Conservation (phyloP, 345 rosid species). For the Triadica sebifera region DNA sequence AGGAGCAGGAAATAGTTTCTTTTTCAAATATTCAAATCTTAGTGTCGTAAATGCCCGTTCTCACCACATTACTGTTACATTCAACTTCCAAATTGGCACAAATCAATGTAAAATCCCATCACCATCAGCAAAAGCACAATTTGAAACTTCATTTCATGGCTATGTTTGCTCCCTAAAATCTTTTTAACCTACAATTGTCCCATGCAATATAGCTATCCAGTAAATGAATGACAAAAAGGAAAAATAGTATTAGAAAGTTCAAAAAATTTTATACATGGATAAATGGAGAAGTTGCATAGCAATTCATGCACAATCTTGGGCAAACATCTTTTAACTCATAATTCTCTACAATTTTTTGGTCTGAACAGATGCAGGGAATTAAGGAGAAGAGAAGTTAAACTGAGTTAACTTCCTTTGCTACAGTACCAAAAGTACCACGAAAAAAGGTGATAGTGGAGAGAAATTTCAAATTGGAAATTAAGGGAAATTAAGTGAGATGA, state of each 20-base stretch:
- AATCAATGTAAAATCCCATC: not conserved
- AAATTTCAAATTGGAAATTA: not conserved
- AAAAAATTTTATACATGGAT: not conserved
- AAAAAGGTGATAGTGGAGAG: not conserved
- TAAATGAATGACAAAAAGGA: not conserved
- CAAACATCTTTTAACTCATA: not conserved
- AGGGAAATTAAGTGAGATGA: too few relatives aligned
- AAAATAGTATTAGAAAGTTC: not conserved
- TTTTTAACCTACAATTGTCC: too few relatives aligned
- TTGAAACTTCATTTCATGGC: not conserved
- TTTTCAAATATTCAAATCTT: too few relatives aligned
- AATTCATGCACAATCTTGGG: not conserved
- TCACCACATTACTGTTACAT: not conserved
- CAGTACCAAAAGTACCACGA: not conserved
- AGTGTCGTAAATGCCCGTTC: too few relatives aligned
- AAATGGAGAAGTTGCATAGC: not conserved
- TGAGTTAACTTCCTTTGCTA: not conserved
- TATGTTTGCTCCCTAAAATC: not conserved
- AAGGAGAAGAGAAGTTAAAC: not conserved
- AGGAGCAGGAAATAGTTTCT: too few relatives aligned
- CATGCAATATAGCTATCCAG: not conserved
- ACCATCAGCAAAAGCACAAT: not conserved
- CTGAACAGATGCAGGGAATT: not conserved
- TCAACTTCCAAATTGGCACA: not conserved
- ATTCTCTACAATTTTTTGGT: not conserved